These are phyloP conservation scores for Phytopythium chamaehyphon DNA, from an alignment of 352 stramenopile species.

Conservation along the genomic window DNA sequence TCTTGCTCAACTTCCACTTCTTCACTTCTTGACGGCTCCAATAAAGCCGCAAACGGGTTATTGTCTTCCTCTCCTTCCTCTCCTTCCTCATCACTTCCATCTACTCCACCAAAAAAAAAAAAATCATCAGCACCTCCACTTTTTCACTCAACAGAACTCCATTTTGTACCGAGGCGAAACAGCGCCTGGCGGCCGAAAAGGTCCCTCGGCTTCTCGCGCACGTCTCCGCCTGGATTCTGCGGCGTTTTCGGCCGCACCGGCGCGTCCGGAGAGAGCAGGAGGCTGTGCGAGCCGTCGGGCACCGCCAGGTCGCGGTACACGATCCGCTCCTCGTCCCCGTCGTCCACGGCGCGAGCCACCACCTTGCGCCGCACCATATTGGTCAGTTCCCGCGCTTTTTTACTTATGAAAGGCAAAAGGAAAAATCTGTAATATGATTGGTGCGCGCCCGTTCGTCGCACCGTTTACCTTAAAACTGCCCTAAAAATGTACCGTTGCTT, in stretches of 20 bases:
- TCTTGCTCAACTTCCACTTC: too few species aligned
- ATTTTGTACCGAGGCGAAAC: slow-evolving; percentile 30
- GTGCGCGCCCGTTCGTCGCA: too few species aligned
- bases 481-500: too few species aligned
- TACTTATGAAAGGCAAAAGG: too few species aligned
- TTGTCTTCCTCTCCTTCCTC: slow-evolving; percentile 28
- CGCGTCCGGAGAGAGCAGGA: slow-evolving; percentile 19
- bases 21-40: slow-evolving; percentile 16
- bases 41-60: slow-evolving; percentile 64
- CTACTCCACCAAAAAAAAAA: not conserved
- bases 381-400: too few species aligned
- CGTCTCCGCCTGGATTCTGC: not conserved
- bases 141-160: not conserved
- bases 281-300: slow-evolving; percentile 12
- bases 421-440: too few species aligned
- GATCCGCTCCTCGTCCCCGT: slow-evolving; percentile 36
- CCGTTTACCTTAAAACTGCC: too few species aligned
- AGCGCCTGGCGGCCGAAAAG: slow-evolving; percentile 38
- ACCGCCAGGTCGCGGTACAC: slow-evolving; percentile 64
- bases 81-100: slow-evolving; percentile 21
- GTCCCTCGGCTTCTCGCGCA: slow-evolving; percentile 27
- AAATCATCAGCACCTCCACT: slow-evolving; percentile 2
- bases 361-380: too few species aligned
- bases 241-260: slow-evolving; percentile 1
- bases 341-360: slow-evolving; percentile 10